Base-by-base conservation (phyloP, 2,329 filamentous ascomycete genomes). In the Alternaria triticimaculans region DNA sequence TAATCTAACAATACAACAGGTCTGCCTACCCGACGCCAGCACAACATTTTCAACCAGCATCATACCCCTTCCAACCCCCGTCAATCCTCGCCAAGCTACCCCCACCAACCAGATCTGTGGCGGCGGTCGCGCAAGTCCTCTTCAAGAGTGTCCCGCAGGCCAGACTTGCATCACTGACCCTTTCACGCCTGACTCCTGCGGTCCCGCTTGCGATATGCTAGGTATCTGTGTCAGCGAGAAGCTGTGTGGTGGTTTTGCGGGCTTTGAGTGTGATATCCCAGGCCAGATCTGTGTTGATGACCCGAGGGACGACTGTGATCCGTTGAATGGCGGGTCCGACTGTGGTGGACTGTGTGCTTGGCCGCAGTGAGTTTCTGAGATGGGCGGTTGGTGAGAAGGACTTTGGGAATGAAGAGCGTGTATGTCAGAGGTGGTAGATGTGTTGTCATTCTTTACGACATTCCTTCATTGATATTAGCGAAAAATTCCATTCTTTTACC, bases 331-430 rank as follows among this genome's bases (percentile, higher is more conserved):
- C 0, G 82, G 81, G 0, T 74, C 76, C 3, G 82, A 85, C 66
- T 85, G 83, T 62, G 77, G 72, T 5, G 82, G 83, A 0, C 66
- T 84, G 30, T 85, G 83, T 66, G 67, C 79, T 18, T 78, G 66
- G 69, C 69, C 68, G 14, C 59, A 63, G 25, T 56, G n/a, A 54
- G 2, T 7, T 12, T 0, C 5, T 11, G 28, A 6, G 2, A 4
- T 10, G 3, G 25, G 14, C 5, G 14, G 21, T n/a, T 48, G 20
- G 9, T 15, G n/a, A 30, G 48, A 8, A 20, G 8, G 12, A 15
- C 8, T n/a, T 50, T 2, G n/a, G 14, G 1, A 2, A 6, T 37
- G 18, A 25, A 3, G n/a, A 11, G 4, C 14, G 21, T 26, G 44
- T 26, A 14, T 15, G 14, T 46, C 33, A 15, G 12, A 4, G 15